Percentiles rank a stretch among this genome's conserved stretches.
Conservation (phyloP, 106 monocot genomes). For the Posidonia australis region DNA sequence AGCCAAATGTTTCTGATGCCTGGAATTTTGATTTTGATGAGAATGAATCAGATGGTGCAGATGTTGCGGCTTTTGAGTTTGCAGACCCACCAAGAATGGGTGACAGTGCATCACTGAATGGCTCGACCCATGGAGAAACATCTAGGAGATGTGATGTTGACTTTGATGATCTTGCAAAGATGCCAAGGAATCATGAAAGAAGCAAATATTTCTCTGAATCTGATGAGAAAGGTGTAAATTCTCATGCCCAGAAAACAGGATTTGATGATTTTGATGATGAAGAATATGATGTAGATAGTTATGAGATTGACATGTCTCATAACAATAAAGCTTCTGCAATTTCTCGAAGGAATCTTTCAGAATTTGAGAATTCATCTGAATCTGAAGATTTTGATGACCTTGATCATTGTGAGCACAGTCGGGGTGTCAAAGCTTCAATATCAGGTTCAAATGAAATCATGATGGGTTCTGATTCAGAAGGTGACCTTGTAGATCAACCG, state of each 20-base stretch:
- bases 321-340: slow-evolving; percentile 15
- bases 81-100: slow-evolving; percentile 48
- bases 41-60: slow-evolving; percentile 94
- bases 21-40: slow-evolving; percentile 99
- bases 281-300: slow-evolving; percentile 81
- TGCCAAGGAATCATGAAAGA: slow-evolving; percentile 14
- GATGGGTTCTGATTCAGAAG: slow-evolving; percentile 7
- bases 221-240: slow-evolving; percentile 10
- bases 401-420: slow-evolving; percentile 14
- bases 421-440: slow-evolving; percentile 5
- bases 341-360: slow-evolving; percentile 38
- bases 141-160: slow-evolving; percentile 18
- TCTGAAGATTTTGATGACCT: slow-evolving; percentile 41
- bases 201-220: slow-evolving; percentile 21
- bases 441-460: slow-evolving; percentile 31
- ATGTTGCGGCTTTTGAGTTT: slow-evolving; percentile 98
- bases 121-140: slow-evolving; percentile 15
- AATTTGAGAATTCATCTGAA: slow-evolving; percentile 41
- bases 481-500: slow-evolving; percentile 20
- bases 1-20: slow-evolving; percentile 53
- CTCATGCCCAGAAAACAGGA: slow-evolving; percentile 26
- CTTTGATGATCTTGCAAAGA: slow-evolving; percentile 1
- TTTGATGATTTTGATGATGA: slow-evolving; percentile 99
- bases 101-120: slow-evolving; percentile 14
- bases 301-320: slow-evolving; percentile 51